Base-by-base conservation (phyloP, 176 grass and related monocot genomes). In the Paspalum notatum region DNA sequence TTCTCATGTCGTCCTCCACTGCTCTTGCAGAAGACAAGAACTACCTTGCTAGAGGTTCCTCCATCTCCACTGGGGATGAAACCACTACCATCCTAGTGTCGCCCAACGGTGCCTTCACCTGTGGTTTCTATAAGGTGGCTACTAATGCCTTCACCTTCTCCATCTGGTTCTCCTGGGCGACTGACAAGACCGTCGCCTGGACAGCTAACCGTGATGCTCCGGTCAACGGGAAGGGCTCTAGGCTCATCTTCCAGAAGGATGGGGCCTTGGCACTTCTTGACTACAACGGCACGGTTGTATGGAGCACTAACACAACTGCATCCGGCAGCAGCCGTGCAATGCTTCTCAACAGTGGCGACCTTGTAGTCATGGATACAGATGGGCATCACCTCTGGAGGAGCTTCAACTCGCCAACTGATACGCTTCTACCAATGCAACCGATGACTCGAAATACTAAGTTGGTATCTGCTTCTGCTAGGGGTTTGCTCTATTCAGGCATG, bases 61-160 rank as follows among this genome's bases (percentile, higher is more conserved):
- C 55, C 10, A 44, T 85, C 22, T 37, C 37, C 70, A 80, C 77
- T 14, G 1, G 39, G 46, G 76, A 70, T 37, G 24, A 15, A 55
- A 80, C 81, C 24, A 62, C 14, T 21, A 24, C 54, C 72, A 64
- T 82, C 76, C 74, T 93, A 4, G 74, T 77, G 54, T 97, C 91
- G 0, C 70, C 72, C 0, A 86, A 75, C n/a, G 80, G 72, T 3
- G 50, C 58, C 66, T 93, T 93, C 63, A 52, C 88, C 9, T 93
- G 83, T 6, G 83, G 93, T 50, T 97, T 93, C 83, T 89, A 97
- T 68, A 72, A 64, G 77, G 83, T 93, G 20, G 88, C 83, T 49
- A 73, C 58, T 20, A 91, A 97, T 24, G 80, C 85, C 38, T 91
- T 88, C 81, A 69, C 76, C 84, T 91, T 93, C 67, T 88, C 90